Evolutionary conservation across 1,139 yeast genomes (phyloP).

Genomic region (Yamadazyma atlantica): DNA sequence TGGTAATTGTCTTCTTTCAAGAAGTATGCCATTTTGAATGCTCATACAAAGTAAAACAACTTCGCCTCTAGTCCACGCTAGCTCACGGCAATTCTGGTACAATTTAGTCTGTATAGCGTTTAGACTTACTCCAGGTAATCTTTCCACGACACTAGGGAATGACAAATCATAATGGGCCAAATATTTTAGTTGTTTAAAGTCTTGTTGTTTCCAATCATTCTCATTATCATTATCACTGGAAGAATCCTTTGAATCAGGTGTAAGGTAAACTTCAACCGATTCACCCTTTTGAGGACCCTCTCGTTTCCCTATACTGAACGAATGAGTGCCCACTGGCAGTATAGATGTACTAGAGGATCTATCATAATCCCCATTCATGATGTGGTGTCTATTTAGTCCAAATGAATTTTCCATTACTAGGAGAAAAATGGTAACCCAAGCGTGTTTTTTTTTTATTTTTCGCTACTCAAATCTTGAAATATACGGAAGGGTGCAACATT

Average conservation of each 20-base stretch:
- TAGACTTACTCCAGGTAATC: slow-evolving; percentile 6
- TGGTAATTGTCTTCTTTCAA: slow-evolving; percentile 9
- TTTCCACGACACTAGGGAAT: slow-evolving; percentile 3
- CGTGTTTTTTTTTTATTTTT: no score
- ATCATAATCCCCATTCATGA: slow-evolving; percentile 1
- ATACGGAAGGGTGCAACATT: no score
- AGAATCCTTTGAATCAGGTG: slow-evolving; percentile 17
- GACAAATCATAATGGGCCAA: slow-evolving; percentile 13
- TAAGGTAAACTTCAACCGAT: slow-evolving; percentile 12
- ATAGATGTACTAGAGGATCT: background rate
- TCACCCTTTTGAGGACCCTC: background rate
- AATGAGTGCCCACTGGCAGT: background rate
- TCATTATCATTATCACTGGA: slow-evolving; percentile 14
- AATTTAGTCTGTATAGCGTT: slow-evolving; percentile 3
- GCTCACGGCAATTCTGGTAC: background rate
- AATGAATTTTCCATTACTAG: no score
- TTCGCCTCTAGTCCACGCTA: slow-evolving; percentile 15
- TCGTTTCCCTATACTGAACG: background rate
- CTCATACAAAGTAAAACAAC: slow-evolving; percentile 7
- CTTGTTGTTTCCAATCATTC: slow-evolving; percentile 9
- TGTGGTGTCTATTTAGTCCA: no score
- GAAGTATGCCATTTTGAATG: slow-evolving; percentile 1
- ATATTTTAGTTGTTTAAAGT: slow-evolving; percentile 9
- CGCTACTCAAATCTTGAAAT: no score
- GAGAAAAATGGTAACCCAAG: no score